Evolutionary conservation across 441 rosid species (phyloP).

Genomic region (Aquilaria agallochum): DNA sequence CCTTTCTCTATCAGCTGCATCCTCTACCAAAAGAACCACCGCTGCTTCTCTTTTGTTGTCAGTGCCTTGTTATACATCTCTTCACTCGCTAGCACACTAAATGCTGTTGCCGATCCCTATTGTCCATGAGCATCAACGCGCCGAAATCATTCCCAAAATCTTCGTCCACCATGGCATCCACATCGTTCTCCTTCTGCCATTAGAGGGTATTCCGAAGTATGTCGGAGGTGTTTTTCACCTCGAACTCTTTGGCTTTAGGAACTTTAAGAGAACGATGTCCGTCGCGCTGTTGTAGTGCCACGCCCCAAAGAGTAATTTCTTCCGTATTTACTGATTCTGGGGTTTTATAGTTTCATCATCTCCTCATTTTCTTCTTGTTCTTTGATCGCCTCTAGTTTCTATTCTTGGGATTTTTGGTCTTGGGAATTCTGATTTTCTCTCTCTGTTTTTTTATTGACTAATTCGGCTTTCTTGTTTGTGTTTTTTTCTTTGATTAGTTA

Average conservation of each 20-base stretch:
- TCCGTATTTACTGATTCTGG: too few species aligned
- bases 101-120: slow-evolving; percentile 39
- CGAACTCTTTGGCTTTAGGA: slow-evolving; percentile 50
- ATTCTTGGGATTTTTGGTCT: neutral
- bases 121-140: slow-evolving; percentile 27
- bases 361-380: slow-evolving; percentile 6
- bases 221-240: slow-evolving; percentile 38
- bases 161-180: slow-evolving; percentile 35
- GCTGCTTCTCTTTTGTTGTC: slow-evolving; percentile 29
- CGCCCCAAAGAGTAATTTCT: slow-evolving; percentile 31
- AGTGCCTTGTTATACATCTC: slow-evolving; percentile 28
- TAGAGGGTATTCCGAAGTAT: slow-evolving; percentile 40
- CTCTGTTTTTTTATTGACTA: neutral
- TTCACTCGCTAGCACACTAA: slow-evolving; percentile 35
- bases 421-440: neutral
- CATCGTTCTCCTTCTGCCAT: slow-evolving; percentile 45
- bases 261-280: slow-evolving; percentile 34
- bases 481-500: neutral
- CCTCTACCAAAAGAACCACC: slow-evolving; percentile 35
- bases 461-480: neutral
- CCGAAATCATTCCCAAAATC: slow-evolving; percentile 21
- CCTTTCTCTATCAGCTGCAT: slow-evolving; percentile 45
- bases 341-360: slow-evolving; percentile 1
- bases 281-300: slow-evolving; percentile 35
- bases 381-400: neutral